Evolutionary conservation across 1,284 basidiomycete species (phyloP), one percentile per base, ranked within the genome.

Genomic region (Marasmius fiardii): DNA sequence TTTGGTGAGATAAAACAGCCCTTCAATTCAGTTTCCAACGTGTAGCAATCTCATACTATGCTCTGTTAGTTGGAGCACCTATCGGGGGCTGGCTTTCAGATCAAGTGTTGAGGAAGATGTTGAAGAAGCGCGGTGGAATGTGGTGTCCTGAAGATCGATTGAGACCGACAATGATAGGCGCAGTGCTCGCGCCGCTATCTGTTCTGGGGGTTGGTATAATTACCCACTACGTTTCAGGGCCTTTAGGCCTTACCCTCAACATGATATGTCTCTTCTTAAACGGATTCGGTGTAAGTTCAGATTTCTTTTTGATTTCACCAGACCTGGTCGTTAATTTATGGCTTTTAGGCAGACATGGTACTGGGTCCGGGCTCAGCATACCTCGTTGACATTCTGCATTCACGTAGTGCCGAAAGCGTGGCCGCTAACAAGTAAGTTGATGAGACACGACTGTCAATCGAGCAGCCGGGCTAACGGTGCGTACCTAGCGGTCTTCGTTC

Each of bases 141-240:
- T 78, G 73, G 78, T 71, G 74, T 2, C 82, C 85, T 0, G 86
- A 88, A 64, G 86, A 86, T 61, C 73, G 86, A 3, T 71, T 88
- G 26, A 71, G 76, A 11, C 80, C 77, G 0, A 71, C 73, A n/a
- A 8, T 49, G 28, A 5, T 49, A 16, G 47, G 26, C 26, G 47
- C 47, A 18, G 10, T 33, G 8, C 33, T 28, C n/a, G 47, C 33
- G 10, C 47, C 0, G 64, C 81, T 43, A 58, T 77, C 8, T 83
- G 81, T 16, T 71, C 72, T 0, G 69, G 70, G 0, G 26, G 81
- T 8, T 59, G 60, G 60, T 2, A 26, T 60, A 16, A 21, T 58
- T 2, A 56, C 59, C 7, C 35, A 58, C 18, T 80, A 72, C 58
- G 62, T 82, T 12, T 64, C 62, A 3, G 76, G 78, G 7, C 67